phyloP scores from a whole-genome alignment of 192 early-diverging fungal genomes.

The Martensiomyces pterosporus region DNA sequence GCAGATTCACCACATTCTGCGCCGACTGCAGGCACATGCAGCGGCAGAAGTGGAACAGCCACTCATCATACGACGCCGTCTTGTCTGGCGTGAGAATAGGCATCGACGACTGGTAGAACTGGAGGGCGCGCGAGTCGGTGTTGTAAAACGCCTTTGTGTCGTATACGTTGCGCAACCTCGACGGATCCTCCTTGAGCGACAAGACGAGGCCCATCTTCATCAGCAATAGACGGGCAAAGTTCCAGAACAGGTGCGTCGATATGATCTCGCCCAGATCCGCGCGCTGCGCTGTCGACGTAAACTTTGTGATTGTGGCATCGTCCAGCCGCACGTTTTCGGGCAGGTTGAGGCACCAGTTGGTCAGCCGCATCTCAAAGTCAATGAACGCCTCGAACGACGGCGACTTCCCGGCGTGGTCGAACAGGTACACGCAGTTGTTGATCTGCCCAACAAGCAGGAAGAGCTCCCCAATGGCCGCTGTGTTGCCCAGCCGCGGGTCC shows the following conservation, averaged over 20 bases:
- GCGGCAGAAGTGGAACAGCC: constrained; percentile 52
- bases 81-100: constrained; percentile 47
- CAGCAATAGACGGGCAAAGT: constrained; percentile 47
- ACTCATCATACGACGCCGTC: constrained; percentile 43
- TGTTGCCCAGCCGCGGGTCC: constrained; percentile 32
- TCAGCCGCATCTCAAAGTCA: constrained; percentile 47
- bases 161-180: constrained; percentile 44
- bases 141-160: constrained; percentile 44
- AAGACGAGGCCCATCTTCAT: constrained; percentile 51
- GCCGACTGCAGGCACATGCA: constrained; percentile 50
- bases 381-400: constrained; percentile 41
- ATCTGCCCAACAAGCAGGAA: constrained; percentile 40
- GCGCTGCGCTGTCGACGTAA: constrained; percentile 33
- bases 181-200: constrained; percentile 40
- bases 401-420: constrained; percentile 28
- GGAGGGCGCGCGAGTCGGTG: constrained; percentile 33
- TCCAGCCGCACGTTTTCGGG: constrained; percentile 42
- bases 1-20: constrained; percentile 45
- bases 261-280: constrained; percentile 48
- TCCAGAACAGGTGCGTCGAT: constrained; percentile 46
- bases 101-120: constrained; percentile 46
- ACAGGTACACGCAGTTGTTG: constrained; percentile 40
- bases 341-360: constrained; percentile 38
- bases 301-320: constrained; percentile 29
- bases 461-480: constrained; percentile 44